Evolutionary conservation across 176 grass and related monocot genomes (phyloP).

Genomic region (Ensete ventricosum): DNA sequence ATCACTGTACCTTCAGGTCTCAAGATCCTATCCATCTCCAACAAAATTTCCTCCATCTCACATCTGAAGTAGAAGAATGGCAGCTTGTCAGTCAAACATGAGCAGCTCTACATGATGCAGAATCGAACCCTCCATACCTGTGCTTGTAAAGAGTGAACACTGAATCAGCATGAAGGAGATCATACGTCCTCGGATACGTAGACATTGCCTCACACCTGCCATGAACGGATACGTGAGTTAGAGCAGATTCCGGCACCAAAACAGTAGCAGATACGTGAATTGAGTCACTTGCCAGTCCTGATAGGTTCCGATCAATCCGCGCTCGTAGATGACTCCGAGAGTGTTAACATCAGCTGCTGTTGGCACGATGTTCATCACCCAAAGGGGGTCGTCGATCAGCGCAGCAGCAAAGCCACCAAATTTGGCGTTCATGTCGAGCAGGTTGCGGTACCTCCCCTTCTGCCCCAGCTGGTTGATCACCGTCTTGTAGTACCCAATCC

Average conservation of each 20-base stretch:
- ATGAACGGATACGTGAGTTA: slow-evolving; percentile 2
- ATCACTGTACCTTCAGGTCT: slow-evolving; percentile 84
- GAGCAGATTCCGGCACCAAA: not conserved
- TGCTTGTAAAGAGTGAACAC: slow-evolving; percentile 68
- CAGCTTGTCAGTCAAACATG: not conserved
- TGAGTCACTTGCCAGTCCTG: slow-evolving; percentile 65
- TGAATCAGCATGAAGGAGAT: slow-evolving; percentile 74
- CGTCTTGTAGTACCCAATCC: slow-evolving; percentile 66
- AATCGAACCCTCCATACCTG: slow-evolving; percentile 36
- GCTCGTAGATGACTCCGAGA: slow-evolving; percentile 82
- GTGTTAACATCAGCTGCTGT: slow-evolving; percentile 45
- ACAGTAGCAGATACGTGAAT: not conserved
- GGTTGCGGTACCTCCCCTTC: slow-evolving; percentile 78
- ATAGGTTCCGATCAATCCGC: slow-evolving; percentile 88
- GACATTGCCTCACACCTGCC: slow-evolving; percentile 94
- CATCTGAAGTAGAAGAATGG: slow-evolving; percentile 37
- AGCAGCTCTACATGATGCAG: not conserved
- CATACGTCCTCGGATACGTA: slow-evolving; percentile 89
- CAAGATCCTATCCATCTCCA: slow-evolving; percentile 89
- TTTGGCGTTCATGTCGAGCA: slow-evolving; percentile 82
- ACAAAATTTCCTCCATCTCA: slow-evolving; percentile 62
- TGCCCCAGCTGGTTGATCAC: slow-evolving; percentile 48
- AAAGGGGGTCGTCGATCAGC: slow-evolving; percentile 57
- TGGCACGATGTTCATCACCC: slow-evolving; percentile 93
- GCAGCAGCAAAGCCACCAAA: slow-evolving; percentile 76